Evolutionary conservation across 1,284 basidiomycete species (phyloP).

Genomic region (Ceratobasidium sp.): DNA sequence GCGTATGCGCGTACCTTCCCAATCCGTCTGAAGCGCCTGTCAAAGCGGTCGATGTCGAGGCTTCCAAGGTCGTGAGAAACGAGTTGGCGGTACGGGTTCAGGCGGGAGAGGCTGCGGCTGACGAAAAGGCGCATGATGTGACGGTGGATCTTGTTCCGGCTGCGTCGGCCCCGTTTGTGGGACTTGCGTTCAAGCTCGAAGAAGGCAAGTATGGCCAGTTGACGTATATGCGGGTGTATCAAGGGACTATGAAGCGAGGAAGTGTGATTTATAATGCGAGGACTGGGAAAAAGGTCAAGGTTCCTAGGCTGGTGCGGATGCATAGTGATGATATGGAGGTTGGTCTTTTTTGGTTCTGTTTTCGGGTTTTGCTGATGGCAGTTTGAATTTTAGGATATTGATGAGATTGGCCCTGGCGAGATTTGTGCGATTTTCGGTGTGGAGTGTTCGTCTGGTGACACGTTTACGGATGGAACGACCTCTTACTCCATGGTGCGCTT

Average conservation of each 20-base stretch:
- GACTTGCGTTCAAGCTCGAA: constrained; percentile 98
- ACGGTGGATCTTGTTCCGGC: constrained; percentile 72
- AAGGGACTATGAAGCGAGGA: constrained; percentile 88
- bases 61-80: constrained; percentile 2
- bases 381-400: constrained; percentile 72
- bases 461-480: constrained; percentile 92
- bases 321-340: constrained; percentile 99
- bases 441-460: constrained; percentile 98
- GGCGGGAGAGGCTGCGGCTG: constrained; percentile 17
- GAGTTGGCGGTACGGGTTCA: constrained; percentile 13
- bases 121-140: constrained; percentile 28
- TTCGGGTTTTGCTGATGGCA: no score
- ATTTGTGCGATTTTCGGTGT: constrained; percentile 99
- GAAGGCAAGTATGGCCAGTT: constrained; percentile 97
- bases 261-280: constrained; percentile 90
- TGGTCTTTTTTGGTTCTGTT: no score
- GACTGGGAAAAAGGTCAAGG: constrained; percentile 97
- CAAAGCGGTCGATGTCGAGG: constrained; percentile 73
- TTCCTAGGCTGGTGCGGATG: constrained; percentile 97
- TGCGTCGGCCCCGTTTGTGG: constrained; percentile 86
- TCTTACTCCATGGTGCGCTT: constrained; percentile 92
- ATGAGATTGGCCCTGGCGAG: constrained; percentile 95
- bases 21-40: constrained; percentile 84
- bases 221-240: constrained; percentile 99
- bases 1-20: constrained; percentile 94